These are phyloP conservation scores for Austroboletus eburneus DNA, from an alignment of 768 basidiomycete genomes.

Conservation along the genomic window DNA sequence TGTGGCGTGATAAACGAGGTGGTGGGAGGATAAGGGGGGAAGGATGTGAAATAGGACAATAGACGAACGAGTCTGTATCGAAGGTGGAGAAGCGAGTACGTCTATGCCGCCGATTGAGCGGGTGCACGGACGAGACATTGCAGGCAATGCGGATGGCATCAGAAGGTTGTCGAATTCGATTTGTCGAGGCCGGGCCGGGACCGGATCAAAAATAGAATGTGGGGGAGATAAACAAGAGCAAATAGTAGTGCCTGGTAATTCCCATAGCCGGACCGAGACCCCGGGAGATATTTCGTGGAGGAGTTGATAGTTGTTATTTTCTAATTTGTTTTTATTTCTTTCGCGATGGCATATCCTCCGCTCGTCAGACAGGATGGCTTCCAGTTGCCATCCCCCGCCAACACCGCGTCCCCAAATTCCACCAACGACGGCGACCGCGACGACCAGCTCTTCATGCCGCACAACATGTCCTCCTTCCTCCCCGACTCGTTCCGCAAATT, in stretches of 20 bases:
- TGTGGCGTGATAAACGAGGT: too few species aligned
- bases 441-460: conserved; percentile 41
- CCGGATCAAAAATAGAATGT: conserved; percentile 18
- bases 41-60: too few species aligned
- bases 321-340: not conserved
- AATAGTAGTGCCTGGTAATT: conserved; percentile 23
- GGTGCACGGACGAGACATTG: not conserved
- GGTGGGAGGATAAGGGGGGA: too few species aligned
- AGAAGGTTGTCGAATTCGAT: conserved; percentile 6
- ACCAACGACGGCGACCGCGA: conserved; percentile 27
- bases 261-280: conserved; percentile 33
- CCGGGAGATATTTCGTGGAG: conserved; percentile 21
- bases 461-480: conserved; percentile 43
- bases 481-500: conserved; percentile 57
- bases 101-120: not conserved
- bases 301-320: not conserved
- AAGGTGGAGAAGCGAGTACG: too few species aligned
- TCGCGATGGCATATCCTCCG: conserved; percentile 27
- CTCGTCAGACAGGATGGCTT: conserved; percentile 70
- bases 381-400: conserved; percentile 50
- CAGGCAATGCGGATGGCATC: not conserved
- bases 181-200: conserved; percentile 10
- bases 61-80: too few species aligned
- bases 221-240: conserved; percentile 16
- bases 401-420: conserved; percentile 26